phyloP scores from a whole-genome alignment of 208 protist species.

The Strigomonas galati region DNA sequence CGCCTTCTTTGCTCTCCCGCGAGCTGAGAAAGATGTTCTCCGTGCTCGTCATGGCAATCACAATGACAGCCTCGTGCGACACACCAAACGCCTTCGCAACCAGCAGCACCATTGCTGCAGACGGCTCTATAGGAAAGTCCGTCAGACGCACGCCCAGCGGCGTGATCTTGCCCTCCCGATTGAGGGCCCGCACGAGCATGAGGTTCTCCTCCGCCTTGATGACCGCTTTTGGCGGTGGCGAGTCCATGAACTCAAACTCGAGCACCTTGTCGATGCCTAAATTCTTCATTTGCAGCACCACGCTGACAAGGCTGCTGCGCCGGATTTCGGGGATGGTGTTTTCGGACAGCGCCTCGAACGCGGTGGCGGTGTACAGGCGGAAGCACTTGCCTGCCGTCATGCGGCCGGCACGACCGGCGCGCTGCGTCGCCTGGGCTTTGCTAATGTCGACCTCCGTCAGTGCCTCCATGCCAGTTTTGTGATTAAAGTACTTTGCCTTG shows the following conservation, averaged over 20 bases:
- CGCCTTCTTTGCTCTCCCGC: conserved; percentile 61
- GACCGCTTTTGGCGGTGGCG: conserved; percentile 88
- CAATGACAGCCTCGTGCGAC: conserved; percentile 90
- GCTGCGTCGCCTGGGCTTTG: conserved; percentile 93
- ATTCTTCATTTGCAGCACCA: conserved; percentile 96
- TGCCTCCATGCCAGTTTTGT: conserved; percentile 96
- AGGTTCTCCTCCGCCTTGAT: conserved; percentile 92
- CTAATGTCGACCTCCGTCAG: conserved; percentile 94
- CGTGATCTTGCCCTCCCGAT: conserved; percentile 80
- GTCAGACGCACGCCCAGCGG: conserved; percentile 93
- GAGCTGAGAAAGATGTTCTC: conserved; percentile 84
- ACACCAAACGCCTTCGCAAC: conserved; percentile 92
- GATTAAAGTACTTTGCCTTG: conserved; percentile 98
- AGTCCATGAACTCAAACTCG: conserved; percentile 99
- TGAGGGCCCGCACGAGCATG: conserved; percentile 92
- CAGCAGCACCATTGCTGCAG: conserved; percentile 96
- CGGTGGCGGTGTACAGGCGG: conserved; percentile 95
- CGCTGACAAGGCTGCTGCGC: conserved; percentile 96
- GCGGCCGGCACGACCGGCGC: conserved; percentile 97
- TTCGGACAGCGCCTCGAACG: conserved; percentile 94
- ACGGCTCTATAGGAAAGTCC: conserved; percentile 98
- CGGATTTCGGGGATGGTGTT: conserved; percentile 98
- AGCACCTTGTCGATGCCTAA: conserved; percentile 96
- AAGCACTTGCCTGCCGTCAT: conserved; percentile 97
- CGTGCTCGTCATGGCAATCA: conserved; percentile 93